Evolutionary conservation across 129 eudicot species (phyloP).

Genomic region (Tagetes patula): DNA sequence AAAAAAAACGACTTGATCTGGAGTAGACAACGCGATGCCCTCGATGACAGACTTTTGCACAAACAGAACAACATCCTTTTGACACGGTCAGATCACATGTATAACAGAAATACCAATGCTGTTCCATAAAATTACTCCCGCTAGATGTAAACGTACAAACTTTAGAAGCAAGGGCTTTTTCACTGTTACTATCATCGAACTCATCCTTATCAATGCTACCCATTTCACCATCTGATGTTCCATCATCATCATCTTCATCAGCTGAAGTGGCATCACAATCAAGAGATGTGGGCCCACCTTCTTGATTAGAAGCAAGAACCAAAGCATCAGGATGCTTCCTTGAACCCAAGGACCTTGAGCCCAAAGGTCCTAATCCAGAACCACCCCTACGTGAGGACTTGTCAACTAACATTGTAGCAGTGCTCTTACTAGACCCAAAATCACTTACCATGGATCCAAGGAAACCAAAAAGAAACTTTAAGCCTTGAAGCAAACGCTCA

Average conservation of each 20-base stretch:
- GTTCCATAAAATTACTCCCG: slow-evolving; percentile 99
- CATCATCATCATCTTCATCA: slow-evolving; percentile 99
- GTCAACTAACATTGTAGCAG: slow-evolving; percentile 45
- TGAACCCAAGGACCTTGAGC: slow-evolving; percentile 59
- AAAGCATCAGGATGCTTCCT: slow-evolving; percentile 64
- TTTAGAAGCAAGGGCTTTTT: slow-evolving; percentile 86
- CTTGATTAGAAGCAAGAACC: slow-evolving; percentile 76
- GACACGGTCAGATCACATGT: slow-evolving; percentile 97
- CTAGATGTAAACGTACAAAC: slow-evolving; percentile 98
- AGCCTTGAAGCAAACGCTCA: slow-evolving; percentile 71
- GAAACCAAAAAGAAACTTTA: slow-evolving; percentile 70
- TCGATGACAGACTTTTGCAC: slow-evolving; percentile 99
- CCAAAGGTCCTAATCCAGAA: slow-evolving; percentile 51
- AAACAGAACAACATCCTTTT: slow-evolving; percentile 97
- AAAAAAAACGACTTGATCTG: slow-evolving; percentile 93
- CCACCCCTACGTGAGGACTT: slow-evolving; percentile 50
- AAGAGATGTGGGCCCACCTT: slow-evolving; percentile 59
- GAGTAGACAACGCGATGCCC: slow-evolving; percentile 99
- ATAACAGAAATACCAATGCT: slow-evolving; percentile 99
- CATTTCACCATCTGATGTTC: slow-evolving; percentile 93
- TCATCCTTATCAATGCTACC: slow-evolving; percentile 94
- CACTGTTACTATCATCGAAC: slow-evolving; percentile 81
- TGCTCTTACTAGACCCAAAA: slow-evolving; percentile 50
- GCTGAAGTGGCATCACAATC: slow-evolving; percentile 97
- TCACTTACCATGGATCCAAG: slow-evolving; percentile 63